Evolutionary conservation across 2,329 filamentous ascomycete species (phyloP), one percentile per base, ranked within the genome.

Genomic region (Teratosphaeria destructans): DNA sequence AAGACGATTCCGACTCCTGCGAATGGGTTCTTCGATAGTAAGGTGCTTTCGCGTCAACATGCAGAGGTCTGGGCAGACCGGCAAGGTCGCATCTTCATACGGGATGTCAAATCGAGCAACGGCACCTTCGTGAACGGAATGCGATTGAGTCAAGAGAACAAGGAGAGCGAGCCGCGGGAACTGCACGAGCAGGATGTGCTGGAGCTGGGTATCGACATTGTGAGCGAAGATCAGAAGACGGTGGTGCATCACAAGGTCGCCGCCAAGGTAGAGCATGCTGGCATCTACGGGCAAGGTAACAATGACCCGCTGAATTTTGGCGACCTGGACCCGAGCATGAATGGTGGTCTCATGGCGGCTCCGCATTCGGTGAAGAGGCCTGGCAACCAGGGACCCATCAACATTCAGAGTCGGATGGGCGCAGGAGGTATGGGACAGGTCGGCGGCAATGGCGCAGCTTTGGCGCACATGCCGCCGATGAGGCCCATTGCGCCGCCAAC

Each of bases 181-280:
- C 78, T 99, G 37, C 87, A 92, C 69, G 91, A 93, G 61, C 87
- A 90, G 65, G 94, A 99, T 71, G 90, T 94, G 63, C 79, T 99
- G 57, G 94, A 99, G 72, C 81, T 99, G 39, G 94, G 94, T 59
- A 99, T 99, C 68, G 94, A 99, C 71, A 99, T 99, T 70, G 93
- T 99, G 57, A 96, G 90, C 74, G 94, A 99, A 73, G 94, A 99
- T 72, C 93, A 97, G 73, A 97, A 96, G 77, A 96, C 92, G 0
- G 91, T 99, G 32, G 92, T 99, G 14, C 94, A 99, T 71, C 94
- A 97, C 78, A 99, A 99, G 72, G 94, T 99, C 55, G 92, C 93
- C 23, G 92, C 94, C 59, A 95, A 95, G 72, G 91, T 99, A 59
- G 94, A 99, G 73, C 90, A 96, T 76, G 91, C 94, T 47, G 94